Evolutionary conservation across 441 rosid species (phyloP), one percentile per base, ranked within the genome.

Genomic region (Kokia cookei): DNA sequence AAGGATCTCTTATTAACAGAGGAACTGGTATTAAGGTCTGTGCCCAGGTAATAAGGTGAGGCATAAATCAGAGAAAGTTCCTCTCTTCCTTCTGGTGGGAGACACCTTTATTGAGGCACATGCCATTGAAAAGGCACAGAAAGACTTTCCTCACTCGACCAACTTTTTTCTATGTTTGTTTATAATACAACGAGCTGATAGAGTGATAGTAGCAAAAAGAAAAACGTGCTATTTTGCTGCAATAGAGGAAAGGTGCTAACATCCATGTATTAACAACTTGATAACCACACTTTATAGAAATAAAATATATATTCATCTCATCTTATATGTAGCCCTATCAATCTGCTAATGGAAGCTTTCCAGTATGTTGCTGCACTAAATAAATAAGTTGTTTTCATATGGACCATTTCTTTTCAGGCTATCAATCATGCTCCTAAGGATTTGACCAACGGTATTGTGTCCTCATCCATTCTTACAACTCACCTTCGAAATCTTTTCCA

Each of bases 401-500:
- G 14, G 40, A 47, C 27, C 5, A 13, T 15, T 48, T 7, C 6
- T 75, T 71, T 72, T 62, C 86, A 96, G 98, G 84, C 91, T 76
- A 65, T 79, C 65, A 87, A 48, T 84, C 95, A 82, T 67, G 51
- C 89, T 11, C 76, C 86, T n/a, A 92, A 84, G 79, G 99, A 93
- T 77, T 65, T 67, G 51, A 81, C 80, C 76, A 83, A 76, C 80
- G 75, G 81, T 72, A 75, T 45, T 73, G 50, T 82, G 75, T 76
- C 88, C 19, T 62, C 88, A 62, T 78, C 90, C 48, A 76, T 77
- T 61, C 74, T 96, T 73, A 65, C 87, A 85, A 93, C 94, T 78
- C 98, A 93, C 64, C 96, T 93, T 82, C 98, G 92, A 85, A 88
- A 88, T 86, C 85, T 96, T 43, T 83, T 90, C 62, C 94, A 92